phyloP scores from a whole-genome alignment of 176 grass and related monocot genomes.

The Rhynchospora breviuscula region DNA sequence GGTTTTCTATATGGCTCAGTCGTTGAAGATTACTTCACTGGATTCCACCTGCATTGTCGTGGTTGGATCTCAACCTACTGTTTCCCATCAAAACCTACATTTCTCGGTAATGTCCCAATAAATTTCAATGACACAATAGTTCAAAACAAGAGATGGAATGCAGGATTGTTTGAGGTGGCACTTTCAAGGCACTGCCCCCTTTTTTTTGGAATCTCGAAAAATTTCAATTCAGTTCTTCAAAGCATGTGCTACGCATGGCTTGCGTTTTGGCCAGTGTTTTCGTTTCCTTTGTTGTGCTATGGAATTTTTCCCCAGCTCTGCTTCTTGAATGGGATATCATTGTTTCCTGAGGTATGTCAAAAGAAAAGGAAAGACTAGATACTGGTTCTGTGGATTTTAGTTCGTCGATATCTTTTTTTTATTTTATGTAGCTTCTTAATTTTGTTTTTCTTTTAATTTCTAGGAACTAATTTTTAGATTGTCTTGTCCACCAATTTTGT shows the following conservation, averaged over 20 bases:
- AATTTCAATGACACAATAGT: constrained; percentile 56
- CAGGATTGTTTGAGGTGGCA: constrained; percentile 47
- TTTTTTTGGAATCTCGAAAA: constrained; percentile 12
- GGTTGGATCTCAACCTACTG: constrained; percentile 63
- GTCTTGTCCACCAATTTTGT: not conserved
- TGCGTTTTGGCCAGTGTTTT: constrained; percentile 24
- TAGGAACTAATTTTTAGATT: not conserved
- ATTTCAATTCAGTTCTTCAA: constrained; percentile 30
- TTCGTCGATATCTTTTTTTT: not conserved
- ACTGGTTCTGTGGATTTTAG: not conserved
- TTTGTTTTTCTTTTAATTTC: not conserved
- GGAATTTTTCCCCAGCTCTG: constrained; percentile 40
- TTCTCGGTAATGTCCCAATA: constrained; percentile 45
- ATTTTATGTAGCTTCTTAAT: not conserved
- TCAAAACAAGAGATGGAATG: constrained; percentile 57
- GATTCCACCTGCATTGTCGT: constrained; percentile 46
- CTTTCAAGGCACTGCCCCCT: constrained; percentile 48
- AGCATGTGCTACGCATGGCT: constrained; percentile 37
- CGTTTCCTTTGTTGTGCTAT: constrained; percentile 49
- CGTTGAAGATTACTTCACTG: constrained; percentile 67
- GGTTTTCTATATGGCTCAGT: constrained; percentile 60
- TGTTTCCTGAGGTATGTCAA: constrained; percentile 36
- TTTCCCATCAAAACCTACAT: constrained; percentile 34
- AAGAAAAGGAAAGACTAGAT: not conserved
- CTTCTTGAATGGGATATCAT: constrained; percentile 29